Evolutionary conservation across 2,329 filamentous ascomycete species (phyloP), one percentile per base, ranked within the genome.

Genomic region (Onygenales sp.): DNA sequence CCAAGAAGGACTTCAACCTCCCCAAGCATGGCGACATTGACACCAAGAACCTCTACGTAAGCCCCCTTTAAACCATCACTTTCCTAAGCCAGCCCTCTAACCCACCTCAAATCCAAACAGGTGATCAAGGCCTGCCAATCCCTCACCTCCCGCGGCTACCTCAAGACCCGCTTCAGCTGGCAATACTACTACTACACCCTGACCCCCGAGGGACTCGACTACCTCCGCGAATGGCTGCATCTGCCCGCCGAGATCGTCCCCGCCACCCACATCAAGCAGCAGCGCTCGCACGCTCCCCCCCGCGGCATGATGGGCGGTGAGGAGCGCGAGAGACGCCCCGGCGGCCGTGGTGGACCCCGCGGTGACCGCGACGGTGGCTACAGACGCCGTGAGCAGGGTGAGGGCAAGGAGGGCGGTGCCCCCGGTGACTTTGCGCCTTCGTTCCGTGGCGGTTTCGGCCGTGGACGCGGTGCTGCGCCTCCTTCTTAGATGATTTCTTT

Each of bases 181-280:
- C 90, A 95, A 80, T 95, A 91, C 84, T 95, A 97, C 87, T 98
- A 98, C 88, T 98, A 98, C 86, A 96, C 93, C 78, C 86, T 98
- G 78, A 96, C 92, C 75, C 88, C 91, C 72, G 91, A 97, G 84
- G 93, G 93, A 80, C 92, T 98, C 75, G 92, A 97, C 82, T 98
- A 98, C 85, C 91, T 98, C 76, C 92, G 93, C 74, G 93, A 98
- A 83, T 98, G 93, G 93, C 91, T 98, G 69, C 93, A 98, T 81
- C 87, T 98, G 69, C 93, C 93, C 70, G 91, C 93, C 74, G 93
- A 98, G 85, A 96, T 98, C 73, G 93, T 98, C 65, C 93, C 93
- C 67, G 90, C 94, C 71, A 98, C 93, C 71, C 93, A 98, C 87
- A 97, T 98, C 82, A 98, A 98, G 88, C 91, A 96, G 83, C 90